A percentile compares a stretch with the other conserved stretches of the same genome.
phyloP scores from a whole-genome alignment of 306 rosid genomes.

The Mimosa bimucronata region DNA sequence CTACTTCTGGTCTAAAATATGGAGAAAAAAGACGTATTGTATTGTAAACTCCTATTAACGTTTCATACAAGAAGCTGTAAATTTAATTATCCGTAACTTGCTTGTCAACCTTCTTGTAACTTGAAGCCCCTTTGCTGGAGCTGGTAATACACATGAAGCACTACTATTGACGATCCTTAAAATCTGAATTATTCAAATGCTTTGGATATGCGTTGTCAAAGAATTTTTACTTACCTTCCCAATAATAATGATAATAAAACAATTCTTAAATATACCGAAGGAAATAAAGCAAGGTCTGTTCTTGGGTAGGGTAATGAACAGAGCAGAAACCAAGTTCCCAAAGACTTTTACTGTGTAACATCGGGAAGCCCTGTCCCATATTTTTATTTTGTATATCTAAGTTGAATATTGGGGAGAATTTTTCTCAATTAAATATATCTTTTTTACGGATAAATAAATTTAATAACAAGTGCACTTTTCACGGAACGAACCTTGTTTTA shows the following conservation, averaged over 20 bases:
- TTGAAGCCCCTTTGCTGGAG: neutral
- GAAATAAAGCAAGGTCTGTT: slow-evolving; percentile 28
- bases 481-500: slow-evolving; percentile 26
- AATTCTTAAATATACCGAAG: neutral
- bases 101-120: neutral
- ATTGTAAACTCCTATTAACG: no score
- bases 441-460: neutral
- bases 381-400: neutral
- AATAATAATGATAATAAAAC: neutral
- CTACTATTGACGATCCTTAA: slow-evolving; percentile 1
- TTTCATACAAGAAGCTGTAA: neutral
- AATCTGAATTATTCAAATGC: slow-evolving; percentile 9
- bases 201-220: neutral
- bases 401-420: neutral
- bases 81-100: no score
- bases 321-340: neutral
- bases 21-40: neutral
- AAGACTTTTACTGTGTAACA: neutral
- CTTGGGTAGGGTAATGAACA: neutral
- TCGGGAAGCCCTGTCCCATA: neutral
- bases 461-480: neutral
- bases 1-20: neutral
- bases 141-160: neutral
- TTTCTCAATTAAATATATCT: neutral
- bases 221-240: neutral